Conservation (phyloP, 2,329 filamentous ascomycete species). For the Malbranchea cinnamomea region DNA sequence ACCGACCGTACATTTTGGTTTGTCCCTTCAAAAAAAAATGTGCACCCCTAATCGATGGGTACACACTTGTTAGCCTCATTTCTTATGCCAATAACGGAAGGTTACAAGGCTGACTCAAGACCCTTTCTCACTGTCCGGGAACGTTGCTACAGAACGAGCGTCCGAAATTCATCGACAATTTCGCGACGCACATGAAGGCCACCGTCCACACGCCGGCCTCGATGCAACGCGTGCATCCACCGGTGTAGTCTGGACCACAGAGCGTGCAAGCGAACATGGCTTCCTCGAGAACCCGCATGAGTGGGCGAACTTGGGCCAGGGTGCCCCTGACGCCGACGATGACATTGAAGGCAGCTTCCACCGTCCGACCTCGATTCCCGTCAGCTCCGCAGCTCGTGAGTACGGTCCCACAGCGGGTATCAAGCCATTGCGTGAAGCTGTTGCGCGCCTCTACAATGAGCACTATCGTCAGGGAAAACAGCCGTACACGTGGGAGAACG, state of each 20-base stretch:
- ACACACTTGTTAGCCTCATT: too few species aligned
- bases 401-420: conserved; percentile 93
- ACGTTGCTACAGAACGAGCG: conserved; percentile 55
- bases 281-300: conserved; percentile 64
- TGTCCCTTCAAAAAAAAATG: too few species aligned
- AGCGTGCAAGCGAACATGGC: conserved; percentile 71
- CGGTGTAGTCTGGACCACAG: conserved; percentile 68
- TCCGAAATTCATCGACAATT: conserved; percentile 83
- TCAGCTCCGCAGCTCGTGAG: conserved; percentile 65
- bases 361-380: conserved; percentile 62
- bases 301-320: conserved; percentile 92
- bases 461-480: conserved; percentile 77
- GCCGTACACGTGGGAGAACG: conserved; percentile 94
- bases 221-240: conserved; percentile 79
- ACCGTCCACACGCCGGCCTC: conserved; percentile 79
- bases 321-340: conserved; percentile 84
- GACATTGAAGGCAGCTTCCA: conserved; percentile 82
- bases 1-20: too few species aligned
- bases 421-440: conserved; percentile 73
- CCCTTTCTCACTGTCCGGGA: too few species aligned
- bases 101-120: too few species aligned
- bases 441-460: conserved; percentile 84
- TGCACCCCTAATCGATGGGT: too few species aligned
- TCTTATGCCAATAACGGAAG: too few species aligned
- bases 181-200: conserved; percentile 76